phyloP scores from a whole-genome alignment of 305 asterid species.

The Solanum hybrid region DNA sequence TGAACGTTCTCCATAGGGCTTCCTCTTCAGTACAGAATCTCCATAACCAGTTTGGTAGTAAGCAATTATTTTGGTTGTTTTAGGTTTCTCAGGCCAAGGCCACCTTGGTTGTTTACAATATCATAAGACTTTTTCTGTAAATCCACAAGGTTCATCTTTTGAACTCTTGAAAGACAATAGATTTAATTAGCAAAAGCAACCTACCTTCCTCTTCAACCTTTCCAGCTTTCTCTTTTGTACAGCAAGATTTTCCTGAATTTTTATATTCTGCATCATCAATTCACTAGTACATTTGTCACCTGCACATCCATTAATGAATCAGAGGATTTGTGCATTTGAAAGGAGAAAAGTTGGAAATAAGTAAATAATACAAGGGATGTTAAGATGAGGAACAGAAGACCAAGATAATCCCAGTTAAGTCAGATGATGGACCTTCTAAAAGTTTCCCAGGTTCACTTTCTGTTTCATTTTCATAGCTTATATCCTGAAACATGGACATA shows the following conservation, averaged over 20 bases:
- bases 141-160: neutral
- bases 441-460: slow-evolving; percentile 29
- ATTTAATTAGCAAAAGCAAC: slow-evolving; percentile 2
- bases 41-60: neutral
- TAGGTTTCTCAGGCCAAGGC: neutral
- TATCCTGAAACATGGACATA: slow-evolving; percentile 39
- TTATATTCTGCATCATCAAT: slow-evolving; percentile 46
- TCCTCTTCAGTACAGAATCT: neutral
- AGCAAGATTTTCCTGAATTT: slow-evolving; percentile 45
- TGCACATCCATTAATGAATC: slow-evolving; percentile 22
- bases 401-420: neutral
- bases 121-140: neutral
- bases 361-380: neutral
- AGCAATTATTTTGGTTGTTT: neutral
- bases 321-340: slow-evolving; percentile 7
- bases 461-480: slow-evolving; percentile 21
- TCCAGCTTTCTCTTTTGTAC: slow-evolving; percentile 58
- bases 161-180: neutral
- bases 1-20: neutral
- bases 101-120: neutral
- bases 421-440: slow-evolving; percentile 39
- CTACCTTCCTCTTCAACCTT: slow-evolving; percentile 62
- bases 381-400: neutral
- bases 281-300: slow-evolving; percentile 33
- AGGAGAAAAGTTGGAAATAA: slow-evolving; percentile 7